These are phyloP conservation scores for Wickerhamiella azymoides DNA, from an alignment of 805 yeast species.

Conservation along the genomic window DNA sequence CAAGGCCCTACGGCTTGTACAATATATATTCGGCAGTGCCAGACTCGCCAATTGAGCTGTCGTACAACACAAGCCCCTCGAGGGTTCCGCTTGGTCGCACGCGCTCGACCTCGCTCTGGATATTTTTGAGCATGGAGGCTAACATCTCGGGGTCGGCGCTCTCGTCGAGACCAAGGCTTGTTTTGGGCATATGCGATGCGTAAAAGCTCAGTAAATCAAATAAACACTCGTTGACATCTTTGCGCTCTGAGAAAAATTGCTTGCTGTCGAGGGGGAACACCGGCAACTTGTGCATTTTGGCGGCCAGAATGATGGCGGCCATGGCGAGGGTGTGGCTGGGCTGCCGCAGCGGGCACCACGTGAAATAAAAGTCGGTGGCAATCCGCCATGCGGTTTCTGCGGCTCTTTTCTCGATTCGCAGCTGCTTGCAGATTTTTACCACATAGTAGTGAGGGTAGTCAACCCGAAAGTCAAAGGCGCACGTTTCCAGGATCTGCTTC, in stretches of 20 bases:
- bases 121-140: background rate
- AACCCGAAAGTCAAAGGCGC: constrained; percentile 67
- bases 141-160: background rate
- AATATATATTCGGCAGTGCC: constrained; percentile 7
- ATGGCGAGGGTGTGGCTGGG: constrained; percentile 70
- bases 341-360: constrained; percentile 51
- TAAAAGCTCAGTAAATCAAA: constrained; percentile 47
- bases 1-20: background rate
- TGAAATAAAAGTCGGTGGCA: constrained; percentile 55
- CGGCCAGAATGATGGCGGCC: constrained; percentile 49
- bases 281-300: constrained; percentile 29
- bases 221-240: constrained; percentile 33
- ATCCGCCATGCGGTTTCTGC: constrained; percentile 59
- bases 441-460: constrained; percentile 54
- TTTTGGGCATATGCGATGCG: constrained; percentile 1
- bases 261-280: constrained; percentile 25
- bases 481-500: constrained; percentile 57
- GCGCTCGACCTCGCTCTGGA: background rate
- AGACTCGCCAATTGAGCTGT: background rate
- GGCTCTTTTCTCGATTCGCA: constrained; percentile 33
- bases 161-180: background rate
- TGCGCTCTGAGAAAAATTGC: constrained; percentile 15
- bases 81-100: background rate
- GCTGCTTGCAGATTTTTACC: constrained; percentile 43
- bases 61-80: background rate